Percentiles rank a stretch among this genome's conserved stretches.
phyloP scores from a whole-genome alignment of 208 protist species.

The Trichomonas gallinae region DNA sequence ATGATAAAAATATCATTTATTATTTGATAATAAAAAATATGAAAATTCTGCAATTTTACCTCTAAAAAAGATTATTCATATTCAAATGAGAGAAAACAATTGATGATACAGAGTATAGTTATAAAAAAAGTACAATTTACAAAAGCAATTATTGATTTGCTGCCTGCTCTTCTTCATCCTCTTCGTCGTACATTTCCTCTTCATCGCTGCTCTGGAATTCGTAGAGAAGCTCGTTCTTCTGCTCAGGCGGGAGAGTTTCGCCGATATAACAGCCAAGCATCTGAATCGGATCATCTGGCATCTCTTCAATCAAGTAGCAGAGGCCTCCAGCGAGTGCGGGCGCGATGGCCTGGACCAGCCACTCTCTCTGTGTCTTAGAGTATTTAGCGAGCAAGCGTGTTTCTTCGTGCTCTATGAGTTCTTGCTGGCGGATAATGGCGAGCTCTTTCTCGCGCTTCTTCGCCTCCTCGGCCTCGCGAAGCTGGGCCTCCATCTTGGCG shows the following conservation, averaged over 20 bases:
- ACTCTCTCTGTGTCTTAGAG: conserved; percentile 1
- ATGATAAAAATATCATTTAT: no score
- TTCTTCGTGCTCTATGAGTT: neutral
- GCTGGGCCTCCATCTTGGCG: neutral
- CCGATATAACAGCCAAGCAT: neutral
- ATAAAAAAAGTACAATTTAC: neutral
- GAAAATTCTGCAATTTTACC: no score
- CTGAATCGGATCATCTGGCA: conserved; percentile 11
- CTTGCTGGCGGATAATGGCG: neutral
- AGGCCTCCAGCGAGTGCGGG: neutral
- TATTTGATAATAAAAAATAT: no score
- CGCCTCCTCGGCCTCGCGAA: neutral
- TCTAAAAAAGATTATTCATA: no score
- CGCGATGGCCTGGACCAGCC: neutral
- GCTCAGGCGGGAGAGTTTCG: neutral
- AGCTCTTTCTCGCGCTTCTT: neutral
- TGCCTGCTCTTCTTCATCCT: neutral
- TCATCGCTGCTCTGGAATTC: neutral
- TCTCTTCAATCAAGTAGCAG: neutral
- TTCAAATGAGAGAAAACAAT: no score
- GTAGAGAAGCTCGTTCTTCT: neutral
- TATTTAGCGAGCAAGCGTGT: neutral
- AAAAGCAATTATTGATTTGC: neutral
- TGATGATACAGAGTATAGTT: no score
- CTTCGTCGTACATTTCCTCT: neutral